phyloP scores from a whole-genome alignment of 768 basidiomycete genomes.

The Leucocoprinus birnbaumii region DNA sequence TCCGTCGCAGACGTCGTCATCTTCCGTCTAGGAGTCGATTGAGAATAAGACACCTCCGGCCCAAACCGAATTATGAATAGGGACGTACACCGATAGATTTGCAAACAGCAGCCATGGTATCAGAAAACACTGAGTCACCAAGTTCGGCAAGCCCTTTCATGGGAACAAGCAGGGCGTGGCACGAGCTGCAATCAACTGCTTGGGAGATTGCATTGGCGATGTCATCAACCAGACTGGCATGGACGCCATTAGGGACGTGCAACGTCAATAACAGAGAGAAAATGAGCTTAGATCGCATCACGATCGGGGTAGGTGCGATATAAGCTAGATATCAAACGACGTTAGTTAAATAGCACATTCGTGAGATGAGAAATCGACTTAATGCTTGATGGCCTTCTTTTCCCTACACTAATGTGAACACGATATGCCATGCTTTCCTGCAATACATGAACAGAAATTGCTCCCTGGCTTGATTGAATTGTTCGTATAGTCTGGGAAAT shows the following conservation, averaged over 20 bases:
- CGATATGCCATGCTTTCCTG: no score
- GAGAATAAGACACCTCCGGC: background rate
- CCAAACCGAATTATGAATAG: background rate
- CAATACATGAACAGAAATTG: no score
- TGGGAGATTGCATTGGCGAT: slow-evolving; percentile 41
- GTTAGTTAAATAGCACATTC: no score
- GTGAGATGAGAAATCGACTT: no score
- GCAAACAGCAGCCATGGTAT: slow-evolving; percentile 42
- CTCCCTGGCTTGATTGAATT: no score
- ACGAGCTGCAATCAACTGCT: slow-evolving; percentile 47
- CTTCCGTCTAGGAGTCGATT: slow-evolving; percentile 35
- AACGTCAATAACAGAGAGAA: background rate
- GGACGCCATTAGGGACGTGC: background rate
- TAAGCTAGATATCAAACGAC: no score
- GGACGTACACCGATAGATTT: slow-evolving; percentile 33
- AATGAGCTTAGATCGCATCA: background rate
- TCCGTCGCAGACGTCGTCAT: slow-evolving; percentile 58
- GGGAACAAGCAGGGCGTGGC: slow-evolving; percentile 47
- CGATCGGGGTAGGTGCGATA: background rate
- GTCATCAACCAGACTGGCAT: slow-evolving; percentile 32
- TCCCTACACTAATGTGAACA: no score
- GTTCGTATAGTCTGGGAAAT: no score
- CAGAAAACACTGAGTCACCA: slow-evolving; percentile 45
- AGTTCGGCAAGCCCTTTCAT: slow-evolving; percentile 43
- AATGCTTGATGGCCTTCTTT: no score